Evolutionary conservation across 2,329 filamentous ascomycete genomes (phyloP).

Genomic region (Diaporthe helianthi): DNA sequence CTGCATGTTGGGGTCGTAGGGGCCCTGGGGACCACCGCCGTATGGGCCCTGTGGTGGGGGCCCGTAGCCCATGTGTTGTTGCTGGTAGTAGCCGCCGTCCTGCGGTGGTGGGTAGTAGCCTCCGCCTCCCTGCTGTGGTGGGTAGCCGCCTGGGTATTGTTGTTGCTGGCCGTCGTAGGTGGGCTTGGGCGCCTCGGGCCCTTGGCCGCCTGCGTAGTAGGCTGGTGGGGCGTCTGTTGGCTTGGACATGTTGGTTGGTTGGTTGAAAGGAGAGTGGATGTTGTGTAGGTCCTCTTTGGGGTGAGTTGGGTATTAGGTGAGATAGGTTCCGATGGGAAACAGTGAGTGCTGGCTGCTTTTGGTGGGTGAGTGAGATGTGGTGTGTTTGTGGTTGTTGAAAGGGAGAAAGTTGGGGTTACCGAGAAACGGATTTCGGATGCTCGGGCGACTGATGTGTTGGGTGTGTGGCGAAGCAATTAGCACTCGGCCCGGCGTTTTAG

Average conservation of each 20-base stretch:
- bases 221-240: slow-evolving; percentile 31
- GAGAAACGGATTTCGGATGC: background rate
- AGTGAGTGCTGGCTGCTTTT: background rate
- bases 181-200: slow-evolving; percentile 30
- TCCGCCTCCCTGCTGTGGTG: background rate
- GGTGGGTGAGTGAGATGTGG: background rate
- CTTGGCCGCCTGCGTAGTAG: slow-evolving; percentile 26
- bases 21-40: background rate
- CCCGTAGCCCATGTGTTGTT: slow-evolving; percentile 22
- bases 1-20: background rate
- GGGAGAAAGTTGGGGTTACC: background rate
- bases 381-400: background rate
- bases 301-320: background rate
- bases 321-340: background rate
- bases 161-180: slow-evolving; percentile 29
- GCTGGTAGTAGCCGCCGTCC: slow-evolving; percentile 23
- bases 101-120: background rate
- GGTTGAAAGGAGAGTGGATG: background rate
- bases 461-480: slow-evolving; percentile 24
- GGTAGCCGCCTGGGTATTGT: slow-evolving; percentile 1
- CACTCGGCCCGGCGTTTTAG: slow-evolving; percentile 22
- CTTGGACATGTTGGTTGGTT: slow-evolving; percentile 27
- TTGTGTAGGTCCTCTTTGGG: background rate
- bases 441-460: slow-evolving; percentile 11
- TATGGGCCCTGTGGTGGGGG: background rate